These are phyloP conservation scores for Talaromyces sp. DNA, from an alignment of 2,329 filamentous ascomycete species.

Conservation along the genomic window DNA sequence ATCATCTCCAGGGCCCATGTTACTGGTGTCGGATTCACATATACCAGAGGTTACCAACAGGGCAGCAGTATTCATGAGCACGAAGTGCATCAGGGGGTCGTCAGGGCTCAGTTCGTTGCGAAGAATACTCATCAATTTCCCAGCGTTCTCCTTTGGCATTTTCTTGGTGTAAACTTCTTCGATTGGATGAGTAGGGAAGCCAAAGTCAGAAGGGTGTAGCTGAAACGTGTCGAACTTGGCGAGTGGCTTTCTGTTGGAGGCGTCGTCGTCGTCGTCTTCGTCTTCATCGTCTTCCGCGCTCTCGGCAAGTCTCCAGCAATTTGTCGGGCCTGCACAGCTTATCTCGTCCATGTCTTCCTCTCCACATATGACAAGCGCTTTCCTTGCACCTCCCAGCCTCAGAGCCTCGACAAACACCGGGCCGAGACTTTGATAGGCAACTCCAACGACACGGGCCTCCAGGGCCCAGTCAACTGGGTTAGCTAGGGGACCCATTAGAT, in stretches of 20 bases:
- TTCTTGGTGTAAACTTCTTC: slow-evolving; percentile 76
- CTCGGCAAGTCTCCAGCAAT: slow-evolving; percentile 75
- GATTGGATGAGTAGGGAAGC: slow-evolving; percentile 68
- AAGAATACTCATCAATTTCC: slow-evolving; percentile 72
- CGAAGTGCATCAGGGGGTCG: slow-evolving; percentile 85
- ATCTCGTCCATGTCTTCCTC: slow-evolving; percentile 94
- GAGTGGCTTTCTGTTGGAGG: slow-evolving; percentile 34
- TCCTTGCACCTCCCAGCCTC: slow-evolving; percentile 66
- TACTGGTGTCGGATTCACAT: slow-evolving; percentile 74
- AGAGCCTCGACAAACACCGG: slow-evolving; percentile 85
- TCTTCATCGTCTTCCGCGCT: slow-evolving; percentile 33
- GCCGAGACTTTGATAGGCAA: slow-evolving; percentile 80
- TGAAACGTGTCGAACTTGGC: slow-evolving; percentile 70
- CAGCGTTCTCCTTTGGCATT: slow-evolving; percentile 79
- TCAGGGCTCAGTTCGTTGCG: slow-evolving; percentile 66
- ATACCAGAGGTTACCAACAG: slow-evolving; percentile 80
- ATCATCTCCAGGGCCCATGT: slow-evolving; percentile 75
- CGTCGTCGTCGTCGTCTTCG: slow-evolving; percentile 41
- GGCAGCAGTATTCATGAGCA: slow-evolving; percentile 88
- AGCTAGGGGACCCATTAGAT: slow-evolving; percentile 84
- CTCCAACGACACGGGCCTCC: slow-evolving; percentile 89
- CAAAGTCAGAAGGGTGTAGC: slow-evolving; percentile 80
- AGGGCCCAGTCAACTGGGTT: slow-evolving; percentile 82
- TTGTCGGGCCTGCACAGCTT: slow-evolving; percentile 79
- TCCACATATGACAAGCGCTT: slow-evolving; percentile 87